Base-by-base conservation (phyloP, 176 grass and related monocot species). In the Juncus effusus region DNA sequence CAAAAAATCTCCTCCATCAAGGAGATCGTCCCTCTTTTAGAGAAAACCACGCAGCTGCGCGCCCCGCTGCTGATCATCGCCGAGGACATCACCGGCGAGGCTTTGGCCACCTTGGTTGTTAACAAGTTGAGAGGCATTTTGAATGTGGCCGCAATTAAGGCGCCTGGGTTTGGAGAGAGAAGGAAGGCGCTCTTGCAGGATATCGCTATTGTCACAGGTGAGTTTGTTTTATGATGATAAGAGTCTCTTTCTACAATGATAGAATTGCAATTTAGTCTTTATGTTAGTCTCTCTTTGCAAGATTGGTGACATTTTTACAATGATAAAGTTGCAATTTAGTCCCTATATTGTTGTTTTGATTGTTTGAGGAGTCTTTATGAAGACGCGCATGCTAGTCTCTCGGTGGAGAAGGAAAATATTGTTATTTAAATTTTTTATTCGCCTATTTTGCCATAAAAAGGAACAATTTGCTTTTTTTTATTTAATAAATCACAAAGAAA, bases 1-100 rank as follows among this genome's bases (percentile, higher is more conserved):
- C 91, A 96, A 60, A 96, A 96, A 76, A 96, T 90, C 44, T 90
- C 91, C 13, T 85, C 87, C 7, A 96, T 96, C 63, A 96, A 90
- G 64, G 87, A 96, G 13, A 90, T 96, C 45, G 55, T 90, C 73
- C 91, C 91, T 70, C 61, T 96, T 36, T 76, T 96, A 73, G 91
- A 96, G 59, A 85, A 96, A 61, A 90, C 87, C 10, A 87, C 87
- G 3, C 87, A 96, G 72, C 14, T 96, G 70, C 87, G 87, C 80
- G 81, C 81, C 62, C 91, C 91, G 6, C 87, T 96, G 56, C 87
- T 96, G 13, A 96, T 96, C 66, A 79, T 96, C 72, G 84, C 91
- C 1, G 91, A 96, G 76, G 91, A 96, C 54, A 78, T 96, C 42
- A 82, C 79, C 13, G 87, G 91, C 1, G 91, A 96, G 74, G 91